Evolutionary conservation across 345 rosid genomes (phyloP).

Genomic region (Stellera chamaejasme): DNA sequence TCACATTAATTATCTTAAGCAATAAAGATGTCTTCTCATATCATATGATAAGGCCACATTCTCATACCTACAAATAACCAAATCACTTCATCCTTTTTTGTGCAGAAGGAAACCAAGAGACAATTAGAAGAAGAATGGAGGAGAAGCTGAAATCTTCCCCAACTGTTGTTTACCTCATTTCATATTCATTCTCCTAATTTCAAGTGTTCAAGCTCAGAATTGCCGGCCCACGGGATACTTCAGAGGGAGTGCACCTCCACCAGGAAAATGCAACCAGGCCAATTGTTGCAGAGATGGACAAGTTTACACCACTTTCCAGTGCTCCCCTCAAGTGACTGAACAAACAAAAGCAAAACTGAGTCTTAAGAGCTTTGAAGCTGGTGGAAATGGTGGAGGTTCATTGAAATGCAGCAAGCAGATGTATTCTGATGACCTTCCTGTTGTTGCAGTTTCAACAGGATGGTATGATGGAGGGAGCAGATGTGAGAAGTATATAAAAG

Average conservation of each 20-base stretch:
- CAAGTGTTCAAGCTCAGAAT: constrained; percentile 5
- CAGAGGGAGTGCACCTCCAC: constrained; percentile 21
- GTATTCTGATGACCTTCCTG: constrained; percentile 2
- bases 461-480: constrained; percentile 18
- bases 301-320: constrained; percentile 17
- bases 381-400: neutral
- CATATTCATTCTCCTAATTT: constrained; percentile 2
- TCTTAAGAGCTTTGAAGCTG: constrained; percentile 7
- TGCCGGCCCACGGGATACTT: constrained; percentile 23
- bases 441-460: constrained; percentile 20
- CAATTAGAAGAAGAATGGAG: neutral
- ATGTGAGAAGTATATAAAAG: constrained; percentile 16
- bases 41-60: too few relatives aligned
- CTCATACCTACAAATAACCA: neutral
- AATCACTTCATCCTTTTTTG: neutral
- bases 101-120: neutral
- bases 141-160: constrained; percentile 10
- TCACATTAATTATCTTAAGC: neutral
- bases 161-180: neutral
- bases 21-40: too few relatives aligned
- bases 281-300: constrained; percentile 23
- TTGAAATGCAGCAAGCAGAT: constrained; percentile 7
- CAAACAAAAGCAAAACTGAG: constrained; percentile 5
- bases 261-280: constrained; percentile 24
- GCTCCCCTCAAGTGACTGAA: constrained; percentile 4